A percentile compares a stretch with the other conserved stretches of the same genome.
These are phyloP conservation scores for Graphilbum fragrans DNA, from an alignment of 2,329 filamentous ascomycete genomes.

Conservation along the genomic window DNA sequence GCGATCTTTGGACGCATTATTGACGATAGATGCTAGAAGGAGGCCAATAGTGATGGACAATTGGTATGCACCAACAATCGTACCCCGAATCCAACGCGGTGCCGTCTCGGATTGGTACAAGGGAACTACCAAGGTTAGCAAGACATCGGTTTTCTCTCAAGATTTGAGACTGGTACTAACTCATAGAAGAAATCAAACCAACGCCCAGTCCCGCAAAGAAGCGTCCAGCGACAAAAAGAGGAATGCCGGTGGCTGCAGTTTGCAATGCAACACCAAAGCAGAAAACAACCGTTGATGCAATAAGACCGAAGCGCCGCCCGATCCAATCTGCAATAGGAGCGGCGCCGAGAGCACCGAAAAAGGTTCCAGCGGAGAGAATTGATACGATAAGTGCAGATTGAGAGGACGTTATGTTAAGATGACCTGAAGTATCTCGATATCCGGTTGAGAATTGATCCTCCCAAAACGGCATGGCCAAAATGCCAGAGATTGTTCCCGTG, in stretches of 20 bases:
- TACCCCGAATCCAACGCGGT: slow-evolving; percentile 61
- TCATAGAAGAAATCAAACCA: slow-evolving; percentile 57
- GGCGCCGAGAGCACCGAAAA: slow-evolving; percentile 56
- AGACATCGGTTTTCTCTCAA: no score
- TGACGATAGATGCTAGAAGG: slow-evolving; percentile 52
- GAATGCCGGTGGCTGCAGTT: slow-evolving; percentile 45
- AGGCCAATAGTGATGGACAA: slow-evolving; percentile 59
- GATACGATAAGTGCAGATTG: slow-evolving; percentile 57
- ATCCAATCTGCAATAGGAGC: slow-evolving; percentile 48
- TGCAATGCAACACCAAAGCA: slow-evolving; percentile 56
- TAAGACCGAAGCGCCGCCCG: slow-evolving; percentile 52
- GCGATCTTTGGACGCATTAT: slow-evolving; percentile 46
- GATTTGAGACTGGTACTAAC: slow-evolving; percentile 22
- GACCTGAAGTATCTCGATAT: slow-evolving; percentile 27
- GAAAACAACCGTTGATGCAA: slow-evolving; percentile 51
- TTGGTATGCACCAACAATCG: slow-evolving; percentile 59
- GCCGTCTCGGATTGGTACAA: slow-evolving; percentile 62
- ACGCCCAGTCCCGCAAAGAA: slow-evolving; percentile 66
- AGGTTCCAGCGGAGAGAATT: slow-evolving; percentile 68
- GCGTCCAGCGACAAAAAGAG: slow-evolving; percentile 57
- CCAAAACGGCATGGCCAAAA: slow-evolving; percentile 46
- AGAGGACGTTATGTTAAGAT: slow-evolving; percentile 35
- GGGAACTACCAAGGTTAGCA: slow-evolving; percentile 46
- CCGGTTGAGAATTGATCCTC: slow-evolving; percentile 39
- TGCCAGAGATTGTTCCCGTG: slow-evolving; percentile 46